Base-by-base conservation (phyloP, 2,329 filamentous ascomycete genomes). In the Myriosclerotinia curreyana region DNA sequence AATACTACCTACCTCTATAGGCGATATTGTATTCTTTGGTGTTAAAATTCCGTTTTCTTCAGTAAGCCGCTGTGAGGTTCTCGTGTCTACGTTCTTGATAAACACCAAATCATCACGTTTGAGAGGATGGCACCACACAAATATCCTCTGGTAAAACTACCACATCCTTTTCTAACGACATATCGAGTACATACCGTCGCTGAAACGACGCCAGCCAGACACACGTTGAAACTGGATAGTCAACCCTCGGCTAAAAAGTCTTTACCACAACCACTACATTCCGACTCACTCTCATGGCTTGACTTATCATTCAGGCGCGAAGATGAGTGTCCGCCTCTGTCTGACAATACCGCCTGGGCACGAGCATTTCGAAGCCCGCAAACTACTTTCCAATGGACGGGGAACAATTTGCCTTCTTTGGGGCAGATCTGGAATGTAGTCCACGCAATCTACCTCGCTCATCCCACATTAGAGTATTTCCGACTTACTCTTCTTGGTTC, bases 331-430 rank as follows among this genome's bases (percentile, higher is more conserved):
- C 58, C 58, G 14, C 67, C 65, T 58, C 67, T 67, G 15, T 70
- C 69, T 46, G 74, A 79, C 61, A 79, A 79, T 66, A 76, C 74
- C 17, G 66, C 74, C 7, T 79, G 76, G 76, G 77, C 67, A 28
- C 66, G 70, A 58, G 69, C 70, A 31, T 52, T 64, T 49, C 75
- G 74, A 62, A 74, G 70, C 42, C 74, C 73, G 2, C 67, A 72
- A 17, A 74, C 74, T 2, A 67, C 69, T 2, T 68, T 78, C 40
- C 67, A 71, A 60, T 79, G 77, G 77, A 70, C 71, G 14, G 69
- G 66, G 12, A 61, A 54, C 11, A 66, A 66, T 17, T 50, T 73
- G 22, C 76, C 76, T 0, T 72, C 74, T 6, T 65, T 78, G 6
- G 68, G 62, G 0, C 76, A 78, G 62, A 73, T 78, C 34, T 79